Conservation (phyloP, 1,284 basidiomycete genomes). For the Trichosporon coremiiforme region DNA sequence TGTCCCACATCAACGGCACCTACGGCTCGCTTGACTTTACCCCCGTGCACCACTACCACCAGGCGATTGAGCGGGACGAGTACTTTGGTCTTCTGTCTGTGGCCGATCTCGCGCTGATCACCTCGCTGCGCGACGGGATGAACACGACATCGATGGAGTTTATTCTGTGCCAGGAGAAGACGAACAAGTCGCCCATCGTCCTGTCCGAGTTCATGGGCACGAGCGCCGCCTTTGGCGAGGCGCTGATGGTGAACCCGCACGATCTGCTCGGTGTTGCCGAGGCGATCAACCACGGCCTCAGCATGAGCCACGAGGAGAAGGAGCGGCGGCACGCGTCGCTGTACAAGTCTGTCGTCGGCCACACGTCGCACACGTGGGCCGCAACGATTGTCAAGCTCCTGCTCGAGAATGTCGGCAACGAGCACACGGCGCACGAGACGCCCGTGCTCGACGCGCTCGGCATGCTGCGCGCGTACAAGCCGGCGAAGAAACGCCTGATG, state of each 20-base stretch:
- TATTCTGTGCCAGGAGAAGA: slow-evolving; percentile 85
- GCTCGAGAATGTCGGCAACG: slow-evolving; percentile 75
- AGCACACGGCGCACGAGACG: slow-evolving; percentile 82
- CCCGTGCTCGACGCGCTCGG: slow-evolving; percentile 74
- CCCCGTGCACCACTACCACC: slow-evolving; percentile 99
- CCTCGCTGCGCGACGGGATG: slow-evolving; percentile 95
- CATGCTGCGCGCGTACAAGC: slow-evolving; percentile 68
- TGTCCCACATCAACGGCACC: slow-evolving; percentile 95
- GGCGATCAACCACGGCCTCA: slow-evolving; percentile 87
- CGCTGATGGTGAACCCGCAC: slow-evolving; percentile 58
- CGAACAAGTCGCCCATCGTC: slow-evolving; percentile 78
- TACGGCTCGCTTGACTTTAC: slow-evolving; percentile 95
- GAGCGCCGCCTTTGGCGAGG: slow-evolving; percentile 54
- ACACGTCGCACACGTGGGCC: slow-evolving; percentile 96
- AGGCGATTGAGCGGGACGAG: slow-evolving; percentile 95
- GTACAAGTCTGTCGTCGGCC: slow-evolving; percentile 84
- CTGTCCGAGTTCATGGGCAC: slow-evolving; percentile 98
- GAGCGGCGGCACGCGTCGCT: slow-evolving; percentile 72
- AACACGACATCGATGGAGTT: slow-evolving; percentile 99
- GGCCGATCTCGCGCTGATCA: slow-evolving; percentile 94
- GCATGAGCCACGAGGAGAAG: slow-evolving; percentile 80
- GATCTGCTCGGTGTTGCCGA: slow-evolving; percentile 77
- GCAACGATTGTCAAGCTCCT: slow-evolving; percentile 85
- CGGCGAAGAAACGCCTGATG: slow-evolving; percentile 80
- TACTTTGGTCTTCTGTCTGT: slow-evolving; percentile 96